phyloP scores from a whole-genome alignment of 148 eudicot genomes.

The Diospyros lotus region DNA sequence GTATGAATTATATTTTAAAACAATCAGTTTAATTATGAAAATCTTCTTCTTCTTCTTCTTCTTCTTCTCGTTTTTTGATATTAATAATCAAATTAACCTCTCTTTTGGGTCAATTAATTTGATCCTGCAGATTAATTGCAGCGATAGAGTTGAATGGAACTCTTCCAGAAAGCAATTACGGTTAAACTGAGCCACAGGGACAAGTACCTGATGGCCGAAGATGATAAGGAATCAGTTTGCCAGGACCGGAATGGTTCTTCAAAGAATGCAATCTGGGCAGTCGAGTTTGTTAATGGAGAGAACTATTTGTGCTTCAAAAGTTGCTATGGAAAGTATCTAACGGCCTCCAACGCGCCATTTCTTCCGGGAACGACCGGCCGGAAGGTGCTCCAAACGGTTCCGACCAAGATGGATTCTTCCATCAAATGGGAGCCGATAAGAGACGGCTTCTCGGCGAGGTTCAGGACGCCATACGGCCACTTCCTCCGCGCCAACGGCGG shows the following conservation, averaged over 20 bases:
- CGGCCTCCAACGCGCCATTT: slow-evolving; percentile 52
- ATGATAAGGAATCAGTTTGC: slow-evolving; percentile 42
- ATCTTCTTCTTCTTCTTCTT: too few relatives aligned
- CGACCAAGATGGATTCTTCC: slow-evolving; percentile 16
- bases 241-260: slow-evolving; percentile 44
- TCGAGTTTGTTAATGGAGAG: slow-evolving; percentile 31
- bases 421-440: slow-evolving; percentile 67
- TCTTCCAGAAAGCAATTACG: slow-evolving; percentile 47
- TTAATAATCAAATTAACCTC: too few relatives aligned
- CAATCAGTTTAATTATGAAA: too few relatives aligned
- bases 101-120: too few relatives aligned
- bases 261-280: slow-evolving; percentile 43
- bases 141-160: slow-evolving; percentile 44
- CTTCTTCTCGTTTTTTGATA: too few relatives aligned
- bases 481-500: slow-evolving; percentile 65
- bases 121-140: too few relatives aligned
- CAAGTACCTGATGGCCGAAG: slow-evolving; percentile 47
- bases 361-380: slow-evolving; percentile 79
- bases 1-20: too few relatives aligned
- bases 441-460: slow-evolving; percentile 37
- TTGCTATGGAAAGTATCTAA: slow-evolving; percentile 49
- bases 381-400: slow-evolving; percentile 42
- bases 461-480: slow-evolving; percentile 29
- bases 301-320: slow-evolving; percentile 44
- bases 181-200: slow-evolving; percentile 57